These are phyloP conservation scores for Cenchrus americanus DNA, from an alignment of 176 grass and related monocot species.

Conservation along the genomic window DNA sequence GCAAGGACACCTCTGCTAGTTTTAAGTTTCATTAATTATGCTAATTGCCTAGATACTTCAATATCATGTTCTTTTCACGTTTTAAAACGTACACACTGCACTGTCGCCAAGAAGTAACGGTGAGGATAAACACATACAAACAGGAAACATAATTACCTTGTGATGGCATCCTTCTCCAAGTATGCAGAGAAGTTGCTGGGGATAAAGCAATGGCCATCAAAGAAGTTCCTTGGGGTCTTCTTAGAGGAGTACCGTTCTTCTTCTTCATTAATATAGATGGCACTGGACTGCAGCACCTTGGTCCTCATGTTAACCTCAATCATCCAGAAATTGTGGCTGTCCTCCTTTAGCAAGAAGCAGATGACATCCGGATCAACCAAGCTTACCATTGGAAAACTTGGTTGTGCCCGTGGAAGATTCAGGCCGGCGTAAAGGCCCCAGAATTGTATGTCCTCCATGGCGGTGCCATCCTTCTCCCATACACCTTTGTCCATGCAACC, in stretches of 20 bases:
- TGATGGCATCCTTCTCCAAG: too few relatives aligned
- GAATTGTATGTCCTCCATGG: not conserved
- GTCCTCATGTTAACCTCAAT: not conserved
- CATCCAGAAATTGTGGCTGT: not conserved
- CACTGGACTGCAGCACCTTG: not conserved
- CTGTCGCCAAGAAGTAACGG: too few relatives aligned
- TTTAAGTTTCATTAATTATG: too few relatives aligned
- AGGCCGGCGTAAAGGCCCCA: too few relatives aligned
- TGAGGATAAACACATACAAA: too few relatives aligned
- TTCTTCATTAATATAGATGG: constrained; percentile 14
- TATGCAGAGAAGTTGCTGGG: not conserved
- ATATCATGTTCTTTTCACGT: too few relatives aligned
- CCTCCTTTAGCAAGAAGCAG: not conserved
- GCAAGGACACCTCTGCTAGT: too few relatives aligned
- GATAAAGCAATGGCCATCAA: not conserved
- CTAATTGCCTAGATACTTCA: too few relatives aligned
- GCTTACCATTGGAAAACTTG: constrained; percentile 8
- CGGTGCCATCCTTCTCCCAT: not conserved
- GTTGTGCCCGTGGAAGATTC: not conserved
- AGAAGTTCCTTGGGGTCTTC: not conserved
- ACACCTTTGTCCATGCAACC: not conserved
- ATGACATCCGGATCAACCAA: constrained; percentile 2
- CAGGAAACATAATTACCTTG: too few relatives aligned
- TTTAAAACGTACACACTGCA: too few relatives aligned
- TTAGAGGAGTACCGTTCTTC: not conserved